Evolutionary conservation across 2,329 filamentous ascomycete genomes (phyloP), one percentile per base, ranked within the genome.

Genomic region (Colletotrichum musae): DNA sequence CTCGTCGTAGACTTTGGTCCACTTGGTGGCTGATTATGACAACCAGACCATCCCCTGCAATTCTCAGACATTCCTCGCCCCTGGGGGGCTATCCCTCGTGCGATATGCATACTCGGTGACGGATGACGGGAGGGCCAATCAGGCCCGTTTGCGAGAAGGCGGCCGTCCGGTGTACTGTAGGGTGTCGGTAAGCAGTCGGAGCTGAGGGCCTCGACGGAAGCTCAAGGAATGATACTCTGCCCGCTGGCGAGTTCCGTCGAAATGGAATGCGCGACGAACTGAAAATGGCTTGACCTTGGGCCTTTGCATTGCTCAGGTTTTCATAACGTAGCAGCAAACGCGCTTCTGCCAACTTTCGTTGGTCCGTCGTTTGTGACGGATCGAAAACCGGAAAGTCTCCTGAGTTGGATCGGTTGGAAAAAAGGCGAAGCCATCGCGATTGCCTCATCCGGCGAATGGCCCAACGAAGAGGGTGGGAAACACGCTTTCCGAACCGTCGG

Each of bases 21-120:
- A 63, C 68, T 36, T 47, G 57, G 58, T 70, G 68, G 68, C 68
- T 68, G 57, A 69, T 60, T 57, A 60, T 56, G 56, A 66, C 56
- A 65, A 66, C 50, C 57, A 57, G 66, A 56, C 66, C 43, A 52
- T 63, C 63, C 67, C 45, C 67, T 57, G 52, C 63, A 70, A 70
- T 61, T 58, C 57, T 70, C 64, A 70, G 68, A 70, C 64, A 70
- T 70, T 70, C 68, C 63, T 68, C 58, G 18, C 52, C 21, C 62
- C 32, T 36, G 9, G 43, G 45, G 24, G n/a, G n/a, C 57, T 41
- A 68, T 70, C 68, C 68, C 68, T 70, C 68, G 56, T 56, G 43
- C 36, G 51, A 60, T 51, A 66, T 60, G 56, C 51, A 57, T 60
- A 45, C 50, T 66, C 50, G 43, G 66, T 56, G 56, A 54, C 66